Percentiles rank a stretch among this genome's conserved stretches.
Evolutionary conservation across 176 grass and related monocot species (phyloP).

Genomic region (Phoenix dactylifera): DNA sequence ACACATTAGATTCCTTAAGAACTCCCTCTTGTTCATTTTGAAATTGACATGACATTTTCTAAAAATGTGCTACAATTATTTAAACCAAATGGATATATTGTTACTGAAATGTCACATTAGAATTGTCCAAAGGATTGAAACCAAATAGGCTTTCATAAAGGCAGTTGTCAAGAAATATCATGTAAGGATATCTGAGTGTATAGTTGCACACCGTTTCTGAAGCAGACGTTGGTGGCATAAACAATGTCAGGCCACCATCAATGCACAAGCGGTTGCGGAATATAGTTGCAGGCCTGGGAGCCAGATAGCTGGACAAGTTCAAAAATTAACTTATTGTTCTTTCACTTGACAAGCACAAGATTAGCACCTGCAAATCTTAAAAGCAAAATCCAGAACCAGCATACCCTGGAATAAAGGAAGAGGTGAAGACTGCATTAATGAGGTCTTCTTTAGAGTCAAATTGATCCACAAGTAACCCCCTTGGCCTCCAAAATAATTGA

Average conservation of each 20-base stretch:
- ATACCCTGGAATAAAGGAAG: conserved; percentile 98
- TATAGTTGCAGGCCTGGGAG: conserved; percentile 60
- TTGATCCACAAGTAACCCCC: conserved; percentile 77
- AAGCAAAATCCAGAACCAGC: conserved; percentile 2
- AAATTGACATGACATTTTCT: no score
- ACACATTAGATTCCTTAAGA: no score
- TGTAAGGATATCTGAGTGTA: neutral
- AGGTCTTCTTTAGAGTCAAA: conserved; percentile 96
- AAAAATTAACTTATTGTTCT: conserved; percentile 2
- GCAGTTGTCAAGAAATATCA: no score
- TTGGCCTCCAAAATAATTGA: conserved; percentile 78
- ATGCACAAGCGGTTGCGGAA: conserved; percentile 83
- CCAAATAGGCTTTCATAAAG: no score
- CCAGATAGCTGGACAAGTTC: conserved; percentile 53
- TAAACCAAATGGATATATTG: no score
- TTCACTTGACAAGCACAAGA: conserved; percentile 7
- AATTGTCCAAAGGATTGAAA: neutral
- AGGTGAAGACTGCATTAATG: conserved; percentile 81
- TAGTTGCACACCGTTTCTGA: conserved; percentile 44
- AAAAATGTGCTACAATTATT: no score
- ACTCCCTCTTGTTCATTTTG: no score
- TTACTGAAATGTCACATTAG: neutral
- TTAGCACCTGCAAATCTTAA: neutral
- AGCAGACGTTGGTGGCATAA: conserved; percentile 98
- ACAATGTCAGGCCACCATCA: conserved; percentile 88